A percentile compares a stretch with the other conserved stretches of the same genome.
Evolutionary conservation across 305 asterid species (phyloP).

Genomic region (Plantago lanceolata): DNA sequence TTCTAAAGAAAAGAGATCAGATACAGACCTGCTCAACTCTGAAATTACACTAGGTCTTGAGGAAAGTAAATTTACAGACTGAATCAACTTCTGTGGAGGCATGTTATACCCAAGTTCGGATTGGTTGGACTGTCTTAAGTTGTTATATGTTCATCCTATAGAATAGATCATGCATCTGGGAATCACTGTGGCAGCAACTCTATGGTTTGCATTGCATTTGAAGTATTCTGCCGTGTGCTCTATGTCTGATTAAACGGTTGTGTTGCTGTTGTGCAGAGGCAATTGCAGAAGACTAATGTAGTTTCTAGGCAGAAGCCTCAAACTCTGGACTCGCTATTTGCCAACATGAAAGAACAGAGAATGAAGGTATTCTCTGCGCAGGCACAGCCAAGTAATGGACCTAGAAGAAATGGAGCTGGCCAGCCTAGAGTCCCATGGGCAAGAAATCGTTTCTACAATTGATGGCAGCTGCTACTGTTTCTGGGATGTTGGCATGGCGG

Average conservation of each 20-base stretch:
- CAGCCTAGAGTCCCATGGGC: constrained; percentile 43
- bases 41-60: background rate
- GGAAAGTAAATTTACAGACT: background rate
- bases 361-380: constrained; percentile 32
- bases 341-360: constrained; percentile 83
- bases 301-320: constrained; percentile 55
- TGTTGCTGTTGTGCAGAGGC: constrained; percentile 26
- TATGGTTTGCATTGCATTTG: background rate
- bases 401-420: constrained; percentile 43
- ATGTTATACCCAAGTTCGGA: background rate
- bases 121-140: background rate
- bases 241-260: background rate
- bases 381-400: constrained; percentile 36
- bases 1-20: too few relatives aligned
- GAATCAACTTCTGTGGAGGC: background rate
- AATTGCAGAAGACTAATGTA: constrained; percentile 31
- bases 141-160: background rate
- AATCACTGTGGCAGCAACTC: too few relatives aligned
- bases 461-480: constrained; percentile 7
- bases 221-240: background rate
- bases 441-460: constrained; percentile 43
- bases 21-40: background rate
- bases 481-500: background rate
- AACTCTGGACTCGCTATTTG: constrained; percentile 78
- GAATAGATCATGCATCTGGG: background rate